Evolutionary conservation across 495 filamentous ascomycete genomes (phyloP).

Genomic region (Penicillium soppii): DNA sequence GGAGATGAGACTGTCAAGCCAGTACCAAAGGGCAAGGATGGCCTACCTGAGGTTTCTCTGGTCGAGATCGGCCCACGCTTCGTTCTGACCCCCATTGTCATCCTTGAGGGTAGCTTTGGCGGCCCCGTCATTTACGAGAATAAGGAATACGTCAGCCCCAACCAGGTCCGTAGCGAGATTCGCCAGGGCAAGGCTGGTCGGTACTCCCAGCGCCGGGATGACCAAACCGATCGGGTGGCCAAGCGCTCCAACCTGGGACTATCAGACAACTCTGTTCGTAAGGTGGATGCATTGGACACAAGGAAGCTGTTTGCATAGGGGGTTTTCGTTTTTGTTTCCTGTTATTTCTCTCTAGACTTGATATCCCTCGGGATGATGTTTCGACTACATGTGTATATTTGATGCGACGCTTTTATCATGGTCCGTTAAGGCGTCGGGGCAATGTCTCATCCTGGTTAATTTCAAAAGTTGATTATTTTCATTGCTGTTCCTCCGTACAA

Average conservation of each 20-base stretch:
- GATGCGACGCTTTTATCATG: constrained; percentile 40
- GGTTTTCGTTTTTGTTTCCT: constrained; percentile 17
- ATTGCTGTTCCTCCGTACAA: too few species aligned
- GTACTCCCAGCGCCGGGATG: constrained; percentile 72
- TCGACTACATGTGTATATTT: constrained; percentile 43
- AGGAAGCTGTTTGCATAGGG: constrained; percentile 73
- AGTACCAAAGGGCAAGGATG: constrained; percentile 37
- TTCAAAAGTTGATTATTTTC: constrained; percentile 21
- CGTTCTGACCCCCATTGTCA: constrained; percentile 92
- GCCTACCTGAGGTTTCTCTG: constrained; percentile 68
- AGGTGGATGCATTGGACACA: constrained; percentile 74
- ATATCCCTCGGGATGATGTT: constrained; percentile 32
- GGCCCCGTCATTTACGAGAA: constrained; percentile 98
- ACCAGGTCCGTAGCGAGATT: constrained; percentile 84
- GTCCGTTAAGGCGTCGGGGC: constrained; percentile 42
- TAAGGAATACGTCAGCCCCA: constrained; percentile 95
- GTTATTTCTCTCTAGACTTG: constrained; percentile 29
- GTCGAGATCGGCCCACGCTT: constrained; percentile 96
- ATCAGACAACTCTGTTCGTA: constrained; percentile 59
- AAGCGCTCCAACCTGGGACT: constrained; percentile 77
- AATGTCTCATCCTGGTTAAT: constrained; percentile 26
- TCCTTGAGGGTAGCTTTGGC: constrained; percentile 92
- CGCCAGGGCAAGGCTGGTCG: constrained; percentile 69
- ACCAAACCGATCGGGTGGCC: constrained; percentile 64
- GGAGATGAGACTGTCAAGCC: constrained; percentile 35